Percentiles rank a stretch among this genome's conserved stretches.
phyloP scores from a whole-genome alignment of 2,329 filamentous ascomycete genomes.

The Ceratocystis variospora region DNA sequence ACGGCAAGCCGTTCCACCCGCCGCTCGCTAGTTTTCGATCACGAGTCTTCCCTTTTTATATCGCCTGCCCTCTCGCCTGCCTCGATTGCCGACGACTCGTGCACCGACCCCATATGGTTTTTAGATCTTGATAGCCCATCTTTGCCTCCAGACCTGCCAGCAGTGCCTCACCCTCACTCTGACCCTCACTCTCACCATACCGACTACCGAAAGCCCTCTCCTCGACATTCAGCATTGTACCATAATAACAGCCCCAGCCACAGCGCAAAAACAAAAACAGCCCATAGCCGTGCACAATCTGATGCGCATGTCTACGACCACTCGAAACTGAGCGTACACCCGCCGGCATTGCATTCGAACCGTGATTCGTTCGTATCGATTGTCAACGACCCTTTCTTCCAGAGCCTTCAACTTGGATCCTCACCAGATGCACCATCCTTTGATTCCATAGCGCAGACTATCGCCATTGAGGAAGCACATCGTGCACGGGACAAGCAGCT shows the following conservation, averaged over 20 bases:
- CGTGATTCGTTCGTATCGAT: constrained; percentile 41
- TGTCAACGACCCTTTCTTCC: constrained; percentile 43
- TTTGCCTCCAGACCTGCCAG: neutral
- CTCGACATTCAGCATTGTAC: neutral
- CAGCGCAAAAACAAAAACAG: neutral
- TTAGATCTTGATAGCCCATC: constrained; percentile 12
- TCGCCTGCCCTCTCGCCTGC: constrained; percentile 16
- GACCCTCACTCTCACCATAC: neutral
- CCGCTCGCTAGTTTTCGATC: constrained; percentile 17
- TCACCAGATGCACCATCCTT: constrained; percentile 23
- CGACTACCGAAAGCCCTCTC: neutral
- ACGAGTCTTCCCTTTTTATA: constrained; percentile 18
- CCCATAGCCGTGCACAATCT: neutral
- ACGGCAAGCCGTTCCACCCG: constrained; percentile 5
- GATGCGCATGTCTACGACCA: neutral
- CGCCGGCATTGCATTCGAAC: constrained; percentile 5
- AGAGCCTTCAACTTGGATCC: constrained; percentile 24
- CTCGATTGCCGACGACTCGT: constrained; percentile 10
- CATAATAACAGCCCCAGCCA: neutral
- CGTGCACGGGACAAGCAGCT: constrained; percentile 16
- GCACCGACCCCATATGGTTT: constrained; percentile 10
- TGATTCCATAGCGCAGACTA: constrained; percentile 21
- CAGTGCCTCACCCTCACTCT: neutral
- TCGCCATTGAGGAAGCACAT: constrained; percentile 10
- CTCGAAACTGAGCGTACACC: neutral